Conservation (phyloP, 208 protist genomes). For the Leptomonas pyrrhocoris region DNA sequence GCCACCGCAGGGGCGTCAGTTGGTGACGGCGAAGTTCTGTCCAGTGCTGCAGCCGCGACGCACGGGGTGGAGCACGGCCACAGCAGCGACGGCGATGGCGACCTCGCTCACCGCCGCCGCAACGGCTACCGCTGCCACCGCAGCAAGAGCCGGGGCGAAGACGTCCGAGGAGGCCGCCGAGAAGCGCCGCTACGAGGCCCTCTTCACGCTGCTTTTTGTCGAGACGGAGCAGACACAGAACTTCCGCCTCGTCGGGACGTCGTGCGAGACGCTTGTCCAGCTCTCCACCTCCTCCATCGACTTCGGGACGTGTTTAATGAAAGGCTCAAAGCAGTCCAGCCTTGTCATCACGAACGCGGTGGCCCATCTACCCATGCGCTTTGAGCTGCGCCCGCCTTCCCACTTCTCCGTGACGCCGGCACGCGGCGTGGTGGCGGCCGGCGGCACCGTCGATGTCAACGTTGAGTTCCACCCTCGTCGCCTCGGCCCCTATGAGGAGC, state of each 20-base stretch:
- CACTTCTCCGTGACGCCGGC: slow-evolving; percentile 72
- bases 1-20: slow-evolving; percentile 45
- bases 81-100: neutral
- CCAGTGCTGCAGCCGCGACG: slow-evolving; percentile 52
- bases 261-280: slow-evolving; percentile 66
- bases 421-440: slow-evolving; percentile 54
- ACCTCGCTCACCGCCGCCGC: neutral
- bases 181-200: slow-evolving; percentile 54
- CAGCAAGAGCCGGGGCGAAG: neutral
- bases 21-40: slow-evolving; percentile 73
- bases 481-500: slow-evolving; percentile 70
- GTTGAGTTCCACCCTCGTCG: slow-evolving; percentile 85
- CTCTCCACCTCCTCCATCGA: slow-evolving; percentile 72
- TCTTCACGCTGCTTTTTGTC: slow-evolving; percentile 83
- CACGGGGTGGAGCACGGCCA: slow-evolving; percentile 56
- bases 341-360: slow-evolving; percentile 76
- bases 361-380: slow-evolving; percentile 77
- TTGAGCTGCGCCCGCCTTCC: slow-evolving; percentile 68
- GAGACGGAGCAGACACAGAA: slow-evolving; percentile 87
- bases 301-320: slow-evolving; percentile 73
- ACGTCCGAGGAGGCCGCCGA: slow-evolving; percentile 2
- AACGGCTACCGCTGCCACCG: neutral
- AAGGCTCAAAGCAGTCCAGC: slow-evolving; percentile 49
- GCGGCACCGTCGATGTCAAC: slow-evolving; percentile 44
- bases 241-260: slow-evolving; percentile 73